Percentiles rank a stretch among this genome's conserved stretches.
Evolutionary conservation across 106 monocot species (phyloP).

Genomic region (Dendrobium officinale): DNA sequence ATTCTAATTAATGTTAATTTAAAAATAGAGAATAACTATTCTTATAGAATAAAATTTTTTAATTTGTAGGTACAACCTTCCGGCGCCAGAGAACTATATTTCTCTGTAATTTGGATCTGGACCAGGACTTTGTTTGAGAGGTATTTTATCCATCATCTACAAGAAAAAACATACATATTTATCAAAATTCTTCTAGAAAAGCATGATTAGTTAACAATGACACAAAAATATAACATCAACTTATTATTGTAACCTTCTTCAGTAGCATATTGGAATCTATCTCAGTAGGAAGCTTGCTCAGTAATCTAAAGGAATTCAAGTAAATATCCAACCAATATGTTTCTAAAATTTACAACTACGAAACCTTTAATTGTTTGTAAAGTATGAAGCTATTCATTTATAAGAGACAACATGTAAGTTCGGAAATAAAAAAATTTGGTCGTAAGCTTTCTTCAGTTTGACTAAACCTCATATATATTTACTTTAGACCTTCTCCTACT

Average conservation of each 20-base stretch:
- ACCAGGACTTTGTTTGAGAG: conserved; percentile 77
- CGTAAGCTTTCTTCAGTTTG: neutral
- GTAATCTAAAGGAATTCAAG: neutral
- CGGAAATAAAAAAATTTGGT: neutral
- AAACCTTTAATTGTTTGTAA: neutral
- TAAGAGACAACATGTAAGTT: neutral
- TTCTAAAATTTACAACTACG: neutral
- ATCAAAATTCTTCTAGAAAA: neutral
- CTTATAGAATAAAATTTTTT: neutral
- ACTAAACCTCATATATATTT: too few species aligned
- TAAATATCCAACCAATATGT: neutral
- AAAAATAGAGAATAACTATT: too few species aligned
- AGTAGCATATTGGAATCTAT: neutral
- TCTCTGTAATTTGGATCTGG: conserved; percentile 83
- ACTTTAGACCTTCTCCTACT: too few species aligned
- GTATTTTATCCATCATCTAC: conserved; percentile 53
- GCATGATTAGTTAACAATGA: neutral
- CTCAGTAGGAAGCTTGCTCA: neutral
- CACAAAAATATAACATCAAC: neutral
- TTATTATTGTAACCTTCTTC: too few species aligned
- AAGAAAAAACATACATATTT: neutral
- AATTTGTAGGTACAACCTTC: conserved; percentile 43
- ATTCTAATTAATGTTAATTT: too few species aligned
- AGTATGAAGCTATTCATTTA: neutral
- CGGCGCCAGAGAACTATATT: conserved; percentile 84